Conservation (phyloP, 495 filamentous ascomycete species). For the Penicillium simplicissimum region DNA sequence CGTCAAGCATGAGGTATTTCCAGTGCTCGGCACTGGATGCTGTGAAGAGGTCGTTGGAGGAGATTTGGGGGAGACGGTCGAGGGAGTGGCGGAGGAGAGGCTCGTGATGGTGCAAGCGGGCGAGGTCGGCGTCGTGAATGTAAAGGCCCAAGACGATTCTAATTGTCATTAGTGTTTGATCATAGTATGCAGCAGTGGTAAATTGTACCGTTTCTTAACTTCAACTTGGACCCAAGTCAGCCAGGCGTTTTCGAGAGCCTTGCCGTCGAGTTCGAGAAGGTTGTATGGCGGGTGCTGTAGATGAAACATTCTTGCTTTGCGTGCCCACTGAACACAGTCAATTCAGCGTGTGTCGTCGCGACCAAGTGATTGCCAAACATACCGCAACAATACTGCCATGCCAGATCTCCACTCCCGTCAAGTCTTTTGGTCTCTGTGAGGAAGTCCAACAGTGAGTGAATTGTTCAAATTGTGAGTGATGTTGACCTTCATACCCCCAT, state of each 20-base stretch:
- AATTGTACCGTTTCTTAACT: slow-evolving; percentile 21
- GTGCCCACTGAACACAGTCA: slow-evolving; percentile 23
- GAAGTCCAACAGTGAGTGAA: not conserved
- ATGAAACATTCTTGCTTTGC: slow-evolving; percentile 12
- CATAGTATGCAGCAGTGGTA: not conserved
- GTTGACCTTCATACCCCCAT: slow-evolving; percentile 22
- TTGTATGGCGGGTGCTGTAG: slow-evolving; percentile 2
- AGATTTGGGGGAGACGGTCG: slow-evolving; percentile 20
- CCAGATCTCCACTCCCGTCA: slow-evolving; percentile 32
- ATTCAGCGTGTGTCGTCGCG: not conserved
- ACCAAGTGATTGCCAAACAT: not conserved
- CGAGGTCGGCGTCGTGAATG: slow-evolving; percentile 34
- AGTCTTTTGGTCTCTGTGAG: slow-evolving; percentile 26
- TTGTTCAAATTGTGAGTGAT: not conserved
- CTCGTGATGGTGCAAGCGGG: slow-evolving; percentile 32
- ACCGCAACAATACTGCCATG: slow-evolving; percentile 38
- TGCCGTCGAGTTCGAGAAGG: slow-evolving; percentile 10
- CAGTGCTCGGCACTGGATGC: slow-evolving; percentile 33
- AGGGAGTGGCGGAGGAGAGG: slow-evolving; percentile 25
- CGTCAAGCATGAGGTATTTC: slow-evolving; percentile 17
- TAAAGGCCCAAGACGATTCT: slow-evolving; percentile 26
- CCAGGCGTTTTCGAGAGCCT: slow-evolving; percentile 23
- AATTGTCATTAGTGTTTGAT: not conserved
- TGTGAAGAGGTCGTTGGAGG: slow-evolving; percentile 28
- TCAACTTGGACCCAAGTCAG: slow-evolving; percentile 17